Evolutionary conservation across 768 basidiomycete genomes (phyloP).

Genomic region (Boletellus ananas): DNA sequence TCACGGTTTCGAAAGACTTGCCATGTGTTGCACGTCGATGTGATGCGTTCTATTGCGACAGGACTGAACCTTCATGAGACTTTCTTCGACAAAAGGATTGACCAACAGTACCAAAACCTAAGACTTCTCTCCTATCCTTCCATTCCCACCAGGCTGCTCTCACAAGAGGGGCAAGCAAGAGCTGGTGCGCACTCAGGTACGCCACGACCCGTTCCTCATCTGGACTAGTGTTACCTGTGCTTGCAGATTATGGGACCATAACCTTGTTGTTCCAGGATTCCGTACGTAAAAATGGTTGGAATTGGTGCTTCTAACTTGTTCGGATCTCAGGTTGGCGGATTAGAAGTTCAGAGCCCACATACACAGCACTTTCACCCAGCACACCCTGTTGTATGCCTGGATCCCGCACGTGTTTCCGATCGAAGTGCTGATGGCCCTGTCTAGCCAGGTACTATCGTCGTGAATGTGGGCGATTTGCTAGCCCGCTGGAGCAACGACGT

Average conservation of each 20-base stretch:
- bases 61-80: slow-evolving; percentile 69
- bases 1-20: slow-evolving; percentile 47
- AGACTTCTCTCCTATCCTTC: slow-evolving; percentile 79
- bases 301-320: neutral
- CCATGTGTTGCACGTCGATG: slow-evolving; percentile 66
- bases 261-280: slow-evolving; percentile 79
- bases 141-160: slow-evolving; percentile 55
- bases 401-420: slow-evolving; percentile 1
- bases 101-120: slow-evolving; percentile 78
- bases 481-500: slow-evolving; percentile 83
- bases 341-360: slow-evolving; percentile 79
- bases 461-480: slow-evolving; percentile 79
- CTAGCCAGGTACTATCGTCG: slow-evolving; percentile 75
- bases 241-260: slow-evolving; percentile 74
- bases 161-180: slow-evolving; percentile 65
- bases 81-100: slow-evolving; percentile 72
- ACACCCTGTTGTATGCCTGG: slow-evolving; percentile 60
- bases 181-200: slow-evolving; percentile 84
- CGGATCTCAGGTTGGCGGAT: slow-evolving; percentile 58
- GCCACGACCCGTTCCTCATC: neutral
- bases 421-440: too few relatives aligned
- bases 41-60: slow-evolving; percentile 84
- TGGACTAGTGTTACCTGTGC: neutral
- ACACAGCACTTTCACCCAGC: slow-evolving; percentile 72
- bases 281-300: slow-evolving; percentile 31